Evolutionary conservation across 2,329 filamentous ascomycete genomes (phyloP).

Genomic region (Alternaria gaisen): DNA sequence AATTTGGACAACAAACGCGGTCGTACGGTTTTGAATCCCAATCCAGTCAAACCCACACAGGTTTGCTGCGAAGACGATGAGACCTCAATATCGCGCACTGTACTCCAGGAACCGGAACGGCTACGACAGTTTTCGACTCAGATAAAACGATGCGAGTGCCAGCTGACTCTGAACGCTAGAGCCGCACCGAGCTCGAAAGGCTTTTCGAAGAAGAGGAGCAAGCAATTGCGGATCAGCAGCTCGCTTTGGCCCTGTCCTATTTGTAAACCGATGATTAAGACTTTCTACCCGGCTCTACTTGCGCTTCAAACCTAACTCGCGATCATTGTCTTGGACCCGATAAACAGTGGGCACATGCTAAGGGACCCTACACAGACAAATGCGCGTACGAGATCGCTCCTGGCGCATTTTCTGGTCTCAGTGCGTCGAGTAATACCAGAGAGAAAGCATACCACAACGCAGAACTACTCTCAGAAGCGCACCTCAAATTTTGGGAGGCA

Average conservation of each 20-base stretch:
- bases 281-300: slow-evolving; percentile 5
- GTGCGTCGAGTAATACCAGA: not conserved
- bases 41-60: no score
- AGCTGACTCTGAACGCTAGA: slow-evolving; percentile 6
- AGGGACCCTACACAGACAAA: not conserved
- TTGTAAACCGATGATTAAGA: not conserved
- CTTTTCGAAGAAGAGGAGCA: slow-evolving; percentile 25
- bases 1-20: not conserved
- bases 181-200: slow-evolving; percentile 10
- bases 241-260: slow-evolving; percentile 19
- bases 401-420: not conserved
- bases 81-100: no score
- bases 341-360: not conserved
- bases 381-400: not conserved
- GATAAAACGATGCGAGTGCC: not conserved
- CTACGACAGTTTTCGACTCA: not conserved
- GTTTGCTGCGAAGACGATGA: no score
- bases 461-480: not conserved
- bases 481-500: not conserved
- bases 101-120: no score
- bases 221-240: slow-evolving; percentile 22
- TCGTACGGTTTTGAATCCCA: no score
- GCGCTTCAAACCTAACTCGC: slow-evolving; percentile 3
- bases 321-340: not conserved
- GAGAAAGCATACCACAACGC: not conserved